Percentiles rank a stretch among this genome's conserved stretches.
Evolutionary conservation across 768 basidiomycete species (phyloP).

Genomic region (Phylloporus rhodoxanthus): DNA sequence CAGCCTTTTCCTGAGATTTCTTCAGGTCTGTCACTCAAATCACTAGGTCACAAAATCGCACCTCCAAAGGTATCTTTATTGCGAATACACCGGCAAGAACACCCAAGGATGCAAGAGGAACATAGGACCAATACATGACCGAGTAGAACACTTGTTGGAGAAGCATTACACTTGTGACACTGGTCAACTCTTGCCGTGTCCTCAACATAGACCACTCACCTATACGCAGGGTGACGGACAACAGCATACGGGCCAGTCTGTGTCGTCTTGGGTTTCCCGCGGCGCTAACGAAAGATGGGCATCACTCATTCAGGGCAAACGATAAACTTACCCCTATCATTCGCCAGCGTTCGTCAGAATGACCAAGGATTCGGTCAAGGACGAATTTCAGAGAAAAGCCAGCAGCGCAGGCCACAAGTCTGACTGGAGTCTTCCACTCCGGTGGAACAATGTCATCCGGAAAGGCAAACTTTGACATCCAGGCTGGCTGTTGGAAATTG

Average conservation of each 20-base stretch:
- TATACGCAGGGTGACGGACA: conserved; percentile 35
- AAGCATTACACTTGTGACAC: conserved; percentile 16
- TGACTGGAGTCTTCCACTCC: conserved; percentile 22
- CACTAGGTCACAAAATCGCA: conserved; percentile 5
- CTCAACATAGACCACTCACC: conserved; percentile 16
- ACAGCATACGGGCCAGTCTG: conserved; percentile 32
- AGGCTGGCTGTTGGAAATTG: conserved; percentile 32
- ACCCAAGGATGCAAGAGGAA: conserved; percentile 26
- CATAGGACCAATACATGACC: conserved; percentile 32
- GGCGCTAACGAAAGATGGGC: conserved; percentile 13
- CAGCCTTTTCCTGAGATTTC: conserved; percentile 25
- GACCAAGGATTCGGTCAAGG: conserved; percentile 7
- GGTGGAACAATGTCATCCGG: conserved; percentile 19
- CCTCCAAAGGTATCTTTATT: conserved; percentile 33
- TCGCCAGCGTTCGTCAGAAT: conserved; percentile 28
- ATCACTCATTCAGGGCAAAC: not conserved
- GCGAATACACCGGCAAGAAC: conserved; percentile 23
- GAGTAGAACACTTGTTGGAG: conserved; percentile 22
- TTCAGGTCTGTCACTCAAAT: not conserved
- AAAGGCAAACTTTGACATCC: conserved; percentile 28
- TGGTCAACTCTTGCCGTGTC: not conserved
- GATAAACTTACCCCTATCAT: conserved; percentile 26
- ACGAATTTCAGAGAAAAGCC: conserved; percentile 15
- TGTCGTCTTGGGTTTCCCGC: conserved; percentile 28
- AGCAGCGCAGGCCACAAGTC: conserved; percentile 26